A percentile compares a stretch with the other conserved stretches of the same genome.
Conservation (phyloP, 345 rosid genomes). For the Eucalyptus marginata region DNA sequence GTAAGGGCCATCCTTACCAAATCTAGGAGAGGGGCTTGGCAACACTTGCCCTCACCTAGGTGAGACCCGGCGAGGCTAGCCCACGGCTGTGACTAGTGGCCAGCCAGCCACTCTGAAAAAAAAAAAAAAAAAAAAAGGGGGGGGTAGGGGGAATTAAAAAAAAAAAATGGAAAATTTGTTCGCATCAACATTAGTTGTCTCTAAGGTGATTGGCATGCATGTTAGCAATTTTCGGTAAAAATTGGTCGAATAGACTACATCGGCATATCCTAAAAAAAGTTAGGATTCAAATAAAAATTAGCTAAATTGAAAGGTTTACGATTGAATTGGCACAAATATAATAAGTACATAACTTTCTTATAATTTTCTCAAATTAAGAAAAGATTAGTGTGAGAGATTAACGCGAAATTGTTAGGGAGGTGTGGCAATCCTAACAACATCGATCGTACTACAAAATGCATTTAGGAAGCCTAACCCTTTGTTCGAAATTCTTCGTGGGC, state of each 20-base stretch:
- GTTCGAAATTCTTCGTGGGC: neutral
- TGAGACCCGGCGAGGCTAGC: fast-evolving
- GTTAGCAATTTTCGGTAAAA: too few relatives aligned
- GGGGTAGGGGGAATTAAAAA: fast-evolving
- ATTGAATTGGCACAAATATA: too few relatives aligned
- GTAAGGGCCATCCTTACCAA: too few relatives aligned
- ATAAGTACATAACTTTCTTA: too few relatives aligned
- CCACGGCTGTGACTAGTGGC: fast-evolving
- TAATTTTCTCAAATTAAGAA: neutral
- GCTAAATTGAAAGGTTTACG: neutral
- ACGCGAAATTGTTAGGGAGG: neutral
- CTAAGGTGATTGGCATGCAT: fast-evolving
- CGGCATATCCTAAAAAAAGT: too few relatives aligned
- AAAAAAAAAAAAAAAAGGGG: too few relatives aligned
- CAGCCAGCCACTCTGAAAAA: fast-evolving
- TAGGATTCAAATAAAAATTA: neutral
- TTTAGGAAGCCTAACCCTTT: neutral
- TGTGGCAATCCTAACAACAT: neutral
- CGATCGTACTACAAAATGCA: neutral
- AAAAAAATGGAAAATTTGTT: too few relatives aligned
- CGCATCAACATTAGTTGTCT: fast-evolving
- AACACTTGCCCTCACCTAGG: fast-evolving
- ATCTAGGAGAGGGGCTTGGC: too few relatives aligned
- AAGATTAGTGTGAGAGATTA: neutral
- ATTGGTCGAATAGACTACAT: too few relatives aligned